Conservation (phyloP, 108 stramenopile species). For the Fragilaria radians region DNA sequence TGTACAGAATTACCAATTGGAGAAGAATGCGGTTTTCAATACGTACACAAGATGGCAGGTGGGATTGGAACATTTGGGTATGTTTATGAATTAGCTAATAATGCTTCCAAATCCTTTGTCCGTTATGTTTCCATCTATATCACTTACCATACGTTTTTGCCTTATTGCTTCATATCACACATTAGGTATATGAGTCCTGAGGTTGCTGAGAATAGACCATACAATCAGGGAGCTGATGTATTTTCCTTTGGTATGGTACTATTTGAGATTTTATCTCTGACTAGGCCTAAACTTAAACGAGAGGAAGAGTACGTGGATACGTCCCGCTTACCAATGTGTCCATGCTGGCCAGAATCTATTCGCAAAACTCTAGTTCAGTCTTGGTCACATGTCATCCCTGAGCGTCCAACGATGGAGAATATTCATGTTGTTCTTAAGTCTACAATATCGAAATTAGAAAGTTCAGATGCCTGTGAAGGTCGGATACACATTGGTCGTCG, state of each 20-base stretch:
- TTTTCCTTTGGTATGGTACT: slow-evolving; percentile 70
- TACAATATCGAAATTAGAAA: too few species aligned
- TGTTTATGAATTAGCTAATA: too few species aligned
- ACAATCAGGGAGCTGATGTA: slow-evolving; percentile 62
- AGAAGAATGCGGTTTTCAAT: background rate
- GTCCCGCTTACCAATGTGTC: background rate
- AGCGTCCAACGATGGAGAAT: background rate
- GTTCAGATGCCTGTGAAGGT: too few species aligned
- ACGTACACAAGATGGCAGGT: background rate
- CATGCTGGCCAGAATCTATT: background rate
- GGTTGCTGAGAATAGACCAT: slow-evolving; percentile 50
- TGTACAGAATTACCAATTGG: slow-evolving; percentile 39
- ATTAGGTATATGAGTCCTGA: slow-evolving; percentile 75
- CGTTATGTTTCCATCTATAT: too few species aligned
- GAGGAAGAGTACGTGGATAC: background rate
- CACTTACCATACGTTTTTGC: too few species aligned
- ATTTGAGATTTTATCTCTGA: slow-evolving; percentile 60
- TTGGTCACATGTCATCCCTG: background rate
- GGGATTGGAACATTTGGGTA: background rate
- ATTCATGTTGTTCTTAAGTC: background rate
- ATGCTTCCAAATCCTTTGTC: too few species aligned
- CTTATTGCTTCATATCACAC: too few species aligned
- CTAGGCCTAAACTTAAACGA: slow-evolving; percentile 27
- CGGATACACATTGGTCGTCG: too few species aligned
- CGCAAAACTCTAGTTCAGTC: background rate